Evolutionary conservation across 2,329 filamentous ascomycete species (phyloP).

Genomic region (Alternaria consortialis): DNA sequence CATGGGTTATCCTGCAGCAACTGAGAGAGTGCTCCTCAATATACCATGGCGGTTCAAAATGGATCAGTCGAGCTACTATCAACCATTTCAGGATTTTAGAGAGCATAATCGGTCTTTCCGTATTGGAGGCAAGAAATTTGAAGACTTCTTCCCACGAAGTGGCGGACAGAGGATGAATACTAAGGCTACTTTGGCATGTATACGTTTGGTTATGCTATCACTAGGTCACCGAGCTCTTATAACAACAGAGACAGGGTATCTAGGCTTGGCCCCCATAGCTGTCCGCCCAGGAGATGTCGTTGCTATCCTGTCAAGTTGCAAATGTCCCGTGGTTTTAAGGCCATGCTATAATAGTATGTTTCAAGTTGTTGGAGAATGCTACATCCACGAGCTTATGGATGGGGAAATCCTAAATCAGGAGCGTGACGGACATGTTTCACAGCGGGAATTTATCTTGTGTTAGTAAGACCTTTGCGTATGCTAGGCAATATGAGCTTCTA

Average conservation of each 20-base stretch:
- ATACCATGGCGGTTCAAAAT: not conserved
- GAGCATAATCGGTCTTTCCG: not conserved
- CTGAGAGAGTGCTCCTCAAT: rapidly evolving
- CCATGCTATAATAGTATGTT: not conserved
- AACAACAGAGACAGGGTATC: not conserved
- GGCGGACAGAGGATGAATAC: rapidly evolving
- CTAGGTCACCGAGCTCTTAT: not conserved
- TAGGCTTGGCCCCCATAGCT: not conserved
- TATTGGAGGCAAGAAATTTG: not conserved
- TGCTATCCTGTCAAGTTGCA: not conserved
- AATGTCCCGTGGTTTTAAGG: not conserved
- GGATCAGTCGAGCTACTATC: not conserved
- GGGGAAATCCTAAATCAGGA: not conserved
- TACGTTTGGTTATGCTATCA: not conserved
- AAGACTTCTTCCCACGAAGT: not conserved
- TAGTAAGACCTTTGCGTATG: no score
- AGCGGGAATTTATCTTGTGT: not conserved
- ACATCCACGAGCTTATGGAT: not conserved
- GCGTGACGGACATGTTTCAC: not conserved
- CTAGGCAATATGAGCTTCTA: no score
- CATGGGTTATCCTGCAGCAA: not conserved
- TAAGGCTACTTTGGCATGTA: rapidly evolving
- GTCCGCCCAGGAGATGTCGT: not conserved
- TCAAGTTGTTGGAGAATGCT: not conserved
- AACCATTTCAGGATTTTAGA: not conserved